These are phyloP conservation scores for Boletus insuetus DNA, from an alignment of 768 basidiomycete species.

Conservation along the genomic window DNA sequence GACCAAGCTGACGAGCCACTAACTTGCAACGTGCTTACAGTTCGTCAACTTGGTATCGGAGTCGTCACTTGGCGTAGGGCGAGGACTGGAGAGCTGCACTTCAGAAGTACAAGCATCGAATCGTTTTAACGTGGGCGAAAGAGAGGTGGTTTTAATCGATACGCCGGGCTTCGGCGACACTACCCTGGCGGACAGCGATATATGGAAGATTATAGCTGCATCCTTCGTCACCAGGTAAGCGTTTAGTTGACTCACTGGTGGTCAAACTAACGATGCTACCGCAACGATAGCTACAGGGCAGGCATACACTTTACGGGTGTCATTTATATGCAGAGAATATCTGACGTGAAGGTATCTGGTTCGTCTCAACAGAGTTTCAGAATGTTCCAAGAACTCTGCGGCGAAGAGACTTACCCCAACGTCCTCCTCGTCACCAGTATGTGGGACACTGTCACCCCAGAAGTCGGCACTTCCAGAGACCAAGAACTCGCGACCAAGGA, in stretches of 20 bases:
- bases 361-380: constrained; percentile 45
- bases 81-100: constrained; percentile 35
- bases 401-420: constrained; percentile 42
- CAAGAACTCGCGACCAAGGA: constrained; percentile 39
- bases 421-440: constrained; percentile 52
- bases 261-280: neutral
- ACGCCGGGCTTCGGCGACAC: constrained; percentile 65
- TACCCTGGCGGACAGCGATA: constrained; percentile 43
- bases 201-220: constrained; percentile 48
- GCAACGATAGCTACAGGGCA: constrained; percentile 18
- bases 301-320: constrained; percentile 41
- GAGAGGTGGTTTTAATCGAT: constrained; percentile 49
- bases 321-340: constrained; percentile 53
- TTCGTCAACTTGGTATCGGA: constrained; percentile 35
- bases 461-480: constrained; percentile 39
- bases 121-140: constrained; percentile 27
- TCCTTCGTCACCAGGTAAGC: constrained; percentile 30
- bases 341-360: constrained; percentile 46
- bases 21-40: constrained; percentile 14
- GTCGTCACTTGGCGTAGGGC: constrained; percentile 29
- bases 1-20: neutral
- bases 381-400: constrained; percentile 53
- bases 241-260: neutral
- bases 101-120: constrained; percentile 30
- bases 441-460: constrained; percentile 42